A percentile compares a stretch with the other conserved stretches of the same genome.
These are phyloP conservation scores for Nissolia schottii DNA, from an alignment of 306 rosid species.

Conservation along the genomic window DNA sequence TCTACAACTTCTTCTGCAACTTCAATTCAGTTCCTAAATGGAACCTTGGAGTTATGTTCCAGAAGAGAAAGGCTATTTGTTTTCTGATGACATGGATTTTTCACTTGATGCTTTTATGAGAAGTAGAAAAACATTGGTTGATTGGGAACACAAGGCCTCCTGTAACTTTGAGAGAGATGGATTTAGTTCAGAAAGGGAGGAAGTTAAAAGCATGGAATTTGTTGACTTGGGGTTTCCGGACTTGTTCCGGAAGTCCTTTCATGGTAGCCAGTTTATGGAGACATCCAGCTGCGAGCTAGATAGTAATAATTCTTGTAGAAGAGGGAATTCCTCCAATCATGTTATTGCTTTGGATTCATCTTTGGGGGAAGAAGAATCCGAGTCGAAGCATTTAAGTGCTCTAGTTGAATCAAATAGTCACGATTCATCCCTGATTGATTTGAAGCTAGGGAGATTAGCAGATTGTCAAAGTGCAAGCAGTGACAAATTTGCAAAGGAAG, in stretches of 20 bases:
- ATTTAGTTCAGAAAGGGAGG: constrained; percentile 41
- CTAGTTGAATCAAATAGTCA: constrained; percentile 34
- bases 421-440: constrained; percentile 50
- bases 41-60: constrained; percentile 66
- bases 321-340: constrained; percentile 45
- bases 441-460: constrained; percentile 63
- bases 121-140: constrained; percentile 38
- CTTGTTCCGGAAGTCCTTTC: constrained; percentile 37
- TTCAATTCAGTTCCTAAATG: constrained; percentile 39
- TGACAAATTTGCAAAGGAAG: constrained; percentile 25
- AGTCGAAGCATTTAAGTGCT: constrained; percentile 41
- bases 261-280: constrained; percentile 34
- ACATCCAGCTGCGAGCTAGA: constrained; percentile 42
- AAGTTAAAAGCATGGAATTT: constrained; percentile 43
- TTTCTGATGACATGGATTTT: constrained; percentile 59
- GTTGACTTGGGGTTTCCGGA: constrained; percentile 56
- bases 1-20: constrained; percentile 19
- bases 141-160: constrained; percentile 50
- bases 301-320: constrained; percentile 33
- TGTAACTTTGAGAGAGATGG: constrained; percentile 39
- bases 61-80: constrained; percentile 55
- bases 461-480: constrained; percentile 36
- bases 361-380: constrained; percentile 49
- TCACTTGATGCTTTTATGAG: constrained; percentile 54
- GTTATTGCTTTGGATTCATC: constrained; percentile 50